Conservation (phyloP, 208 protist genomes). For the Angomonas deanei region DNA sequence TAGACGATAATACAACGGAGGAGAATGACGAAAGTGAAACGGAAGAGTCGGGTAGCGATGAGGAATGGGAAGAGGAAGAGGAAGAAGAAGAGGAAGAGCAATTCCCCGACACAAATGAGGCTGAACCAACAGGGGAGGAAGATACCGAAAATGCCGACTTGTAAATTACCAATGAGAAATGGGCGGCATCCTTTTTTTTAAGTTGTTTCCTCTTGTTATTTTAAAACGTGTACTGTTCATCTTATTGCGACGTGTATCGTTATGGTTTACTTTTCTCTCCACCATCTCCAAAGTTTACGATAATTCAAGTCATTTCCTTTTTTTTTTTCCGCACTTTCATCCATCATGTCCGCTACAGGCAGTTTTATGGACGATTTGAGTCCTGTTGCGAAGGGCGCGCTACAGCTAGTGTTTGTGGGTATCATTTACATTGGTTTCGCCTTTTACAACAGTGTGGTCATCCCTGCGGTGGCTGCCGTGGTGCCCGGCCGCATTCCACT, state of each 20-base stretch:
- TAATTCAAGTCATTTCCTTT: conserved; percentile 8
- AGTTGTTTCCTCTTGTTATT: too few relatives aligned
- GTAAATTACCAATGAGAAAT: neutral
- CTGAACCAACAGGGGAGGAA: neutral
- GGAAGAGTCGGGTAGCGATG: too few relatives aligned
- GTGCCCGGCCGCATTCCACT: conserved; percentile 36
- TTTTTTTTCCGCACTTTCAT: neutral
- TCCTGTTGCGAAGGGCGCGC: conserved; percentile 9
- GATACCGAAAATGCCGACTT: neutral
- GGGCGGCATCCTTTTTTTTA: too few relatives aligned
- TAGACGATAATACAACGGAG: neutral
- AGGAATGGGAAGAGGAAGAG: conserved; percentile 3
- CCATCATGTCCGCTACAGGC: neutral
- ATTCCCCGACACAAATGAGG: too few relatives aligned
- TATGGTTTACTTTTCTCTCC: neutral
- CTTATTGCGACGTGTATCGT: neutral
- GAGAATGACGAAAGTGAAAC: neutral
- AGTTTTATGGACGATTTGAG: neutral
- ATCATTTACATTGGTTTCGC: conserved; percentile 58
- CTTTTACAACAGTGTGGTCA: conserved; percentile 49
- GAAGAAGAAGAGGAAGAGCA: neutral
- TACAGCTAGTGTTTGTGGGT: conserved; percentile 23
- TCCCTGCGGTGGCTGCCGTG: conserved; percentile 30
- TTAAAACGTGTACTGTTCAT: neutral
- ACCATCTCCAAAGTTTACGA: neutral